These are phyloP conservation scores for Botrytis paeoniae DNA, from an alignment of 2,329 filamentous ascomycete species.

Conservation along the genomic window DNA sequence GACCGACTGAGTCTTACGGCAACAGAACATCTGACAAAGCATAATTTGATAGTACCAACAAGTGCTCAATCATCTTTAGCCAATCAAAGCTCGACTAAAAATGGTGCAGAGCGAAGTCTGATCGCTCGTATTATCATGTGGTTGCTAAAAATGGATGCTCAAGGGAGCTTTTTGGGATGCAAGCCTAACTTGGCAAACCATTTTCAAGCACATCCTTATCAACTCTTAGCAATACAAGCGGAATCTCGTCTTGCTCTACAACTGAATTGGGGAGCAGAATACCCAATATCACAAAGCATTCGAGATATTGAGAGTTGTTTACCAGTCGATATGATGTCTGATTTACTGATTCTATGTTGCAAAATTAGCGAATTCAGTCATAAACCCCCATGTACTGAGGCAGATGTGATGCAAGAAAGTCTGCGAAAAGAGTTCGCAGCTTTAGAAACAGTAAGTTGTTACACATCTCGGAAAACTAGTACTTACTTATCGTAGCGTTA, in stretches of 20 bases:
- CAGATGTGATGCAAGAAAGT: not conserved
- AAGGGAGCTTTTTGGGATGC: slow-evolving; percentile 23
- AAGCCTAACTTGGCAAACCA: slow-evolving; percentile 19
- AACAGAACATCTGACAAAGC: slow-evolving; percentile 7
- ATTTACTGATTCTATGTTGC: slow-evolving; percentile 19
- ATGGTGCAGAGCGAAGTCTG: slow-evolving; percentile 15
- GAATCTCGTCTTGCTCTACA: slow-evolving; percentile 21
- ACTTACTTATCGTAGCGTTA: not conserved
- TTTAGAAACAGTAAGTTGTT: slow-evolving; percentile 5
- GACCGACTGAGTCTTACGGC: slow-evolving; percentile 19
- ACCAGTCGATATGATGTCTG: slow-evolving; percentile 25
- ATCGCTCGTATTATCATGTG: slow-evolving; percentile 21
- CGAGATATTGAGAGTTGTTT: slow-evolving; percentile 23
- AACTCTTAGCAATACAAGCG: slow-evolving; percentile 14
- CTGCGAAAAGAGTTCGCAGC: not conserved
- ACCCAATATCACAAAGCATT: slow-evolving; percentile 24
- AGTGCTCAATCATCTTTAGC: not conserved
- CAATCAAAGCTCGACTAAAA: not conserved
- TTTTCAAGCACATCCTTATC: slow-evolving; percentile 18
- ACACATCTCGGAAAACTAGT: not conserved
- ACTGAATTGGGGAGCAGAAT: slow-evolving; percentile 22
- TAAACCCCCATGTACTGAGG: not conserved
- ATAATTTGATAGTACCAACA: not conserved
- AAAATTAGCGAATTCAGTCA: slow-evolving; percentile 5
- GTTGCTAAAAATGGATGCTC: slow-evolving; percentile 24